Evolutionary conservation across 148 eudicot genomes (phyloP), one percentile per base, ranked within the genome.

Genomic region (Spergularia marina): DNA sequence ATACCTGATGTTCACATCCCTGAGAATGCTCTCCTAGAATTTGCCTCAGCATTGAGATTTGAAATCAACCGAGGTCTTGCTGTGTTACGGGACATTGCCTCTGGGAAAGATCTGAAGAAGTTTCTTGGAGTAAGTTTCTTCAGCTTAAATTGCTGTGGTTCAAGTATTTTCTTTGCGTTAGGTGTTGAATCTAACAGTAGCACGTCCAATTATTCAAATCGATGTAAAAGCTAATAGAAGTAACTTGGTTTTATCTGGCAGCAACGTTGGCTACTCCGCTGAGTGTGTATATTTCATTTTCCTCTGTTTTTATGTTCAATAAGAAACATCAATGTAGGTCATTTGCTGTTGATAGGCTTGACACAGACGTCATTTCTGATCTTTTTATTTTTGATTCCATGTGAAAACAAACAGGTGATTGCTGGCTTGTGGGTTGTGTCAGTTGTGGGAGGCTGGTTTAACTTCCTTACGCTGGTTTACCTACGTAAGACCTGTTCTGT

Each of bases 371-470:
- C 14, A 30, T 70, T 59, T 70, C 60, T 70, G 47, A 6, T 12
- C 23, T 70, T 4, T 18, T 30, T 17, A 14, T 51, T 68, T 64
- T 2, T 30, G 4, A 30, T 3, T 30, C 36, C 62, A 52, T 36
- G 34, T 78, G 51, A 30, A 17, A 44, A 15, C 58, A 70, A 68
- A 30, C 86, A 95, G 99, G 90, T 85, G 77, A 80, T 92, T 62
- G 92, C 91, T 77, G 98, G 99, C 59, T 83, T 95, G 78, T 95
- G 98, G 99, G 69, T 92, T 65, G 12, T 88, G 34, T 95, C 99
- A 40, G 66, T 88, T 13, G 72, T 92, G 52, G 99, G 97, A 51
- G 86, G 82, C 78, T 84, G 88, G 82, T 88, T 82, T 52, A 88
- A 86, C 82, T 90, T 91, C 87, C 84, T 95, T 64, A 95, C 97